Evolutionary conservation across 306 rosid genomes (phyloP), one percentile per base, ranked within the genome.

Genomic region (Rubus parviflorus): DNA sequence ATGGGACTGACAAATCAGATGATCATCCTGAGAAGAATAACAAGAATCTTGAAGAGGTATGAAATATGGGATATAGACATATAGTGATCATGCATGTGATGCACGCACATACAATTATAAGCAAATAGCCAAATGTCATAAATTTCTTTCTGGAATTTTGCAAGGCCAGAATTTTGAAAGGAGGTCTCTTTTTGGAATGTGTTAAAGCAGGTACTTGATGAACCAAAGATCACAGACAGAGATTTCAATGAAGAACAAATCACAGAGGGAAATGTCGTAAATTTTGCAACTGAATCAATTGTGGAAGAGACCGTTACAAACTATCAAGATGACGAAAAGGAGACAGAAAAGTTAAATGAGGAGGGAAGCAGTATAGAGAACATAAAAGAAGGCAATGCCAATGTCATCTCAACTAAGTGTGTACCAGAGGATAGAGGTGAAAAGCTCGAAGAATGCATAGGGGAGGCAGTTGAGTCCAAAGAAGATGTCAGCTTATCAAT

Each of bases 291-390:
- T 14, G 74, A 81, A 54, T 3, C 20, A 40, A 60, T n/a, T 40
- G 74, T 41, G 58, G 76, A 68, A 61, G 86, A 79, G 64, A 74
- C 42, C 46, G 48, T 63, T 65, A 72, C 68, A 20, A 48, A 48
- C 40, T 73, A 23, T 37, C 80, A 76, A 74, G 81, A 49, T 6
- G 3, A 54, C 4, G 72, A 75, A 62, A 75, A 68, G 37, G 60
- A 79, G 74, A 70, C n/a, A 54, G 78, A 81, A 48, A 75, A 9
- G 43, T 40, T 77, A 48, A 40, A 48, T 42, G 75, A 76, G 63
- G 89, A 83, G 54, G 63, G 66, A 48, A 60, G 70, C 53, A 9
- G 72, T 30, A 52, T 51, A 43, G 74, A 83, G 56, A 69, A 46
- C 53, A 53, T 41, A 25, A 68, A 64, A 35, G 81, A 76, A 79